Evolutionary conservation across 495 filamentous ascomycete species (phyloP).

Genomic region (Daldinia concentrica): DNA sequence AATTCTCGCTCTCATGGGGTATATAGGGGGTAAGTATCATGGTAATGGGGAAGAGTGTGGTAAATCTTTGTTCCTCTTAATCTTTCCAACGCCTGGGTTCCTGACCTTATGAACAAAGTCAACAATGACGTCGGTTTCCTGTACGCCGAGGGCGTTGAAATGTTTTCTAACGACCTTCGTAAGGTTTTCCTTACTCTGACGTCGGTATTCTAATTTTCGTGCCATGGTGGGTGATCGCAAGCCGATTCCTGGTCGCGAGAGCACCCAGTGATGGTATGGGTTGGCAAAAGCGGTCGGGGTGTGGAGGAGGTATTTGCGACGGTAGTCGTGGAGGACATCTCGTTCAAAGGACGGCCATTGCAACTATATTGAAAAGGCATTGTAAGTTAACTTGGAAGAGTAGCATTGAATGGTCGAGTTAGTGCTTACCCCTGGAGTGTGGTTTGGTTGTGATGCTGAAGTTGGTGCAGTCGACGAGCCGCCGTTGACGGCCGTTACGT

Average conservation of each 20-base stretch:
- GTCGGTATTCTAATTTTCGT: slow-evolving; percentile 64
- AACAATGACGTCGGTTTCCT: slow-evolving; percentile 88
- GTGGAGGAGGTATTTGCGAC: slow-evolving; percentile 76
- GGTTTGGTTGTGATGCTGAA: slow-evolving; percentile 33
- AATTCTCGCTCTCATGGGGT: slow-evolving; percentile 31
- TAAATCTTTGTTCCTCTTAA: slow-evolving; percentile 41
- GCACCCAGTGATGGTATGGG: slow-evolving; percentile 74
- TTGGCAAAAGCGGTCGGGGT: slow-evolving; percentile 75
- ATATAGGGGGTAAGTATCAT: slow-evolving; percentile 41
- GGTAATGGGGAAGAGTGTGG: slow-evolving; percentile 47
- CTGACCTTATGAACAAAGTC: slow-evolving; percentile 86
- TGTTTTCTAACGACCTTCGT: slow-evolving; percentile 86
- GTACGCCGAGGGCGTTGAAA: slow-evolving; percentile 85
- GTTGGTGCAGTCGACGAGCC: slow-evolving; percentile 36
- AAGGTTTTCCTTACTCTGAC: slow-evolving; percentile 80
- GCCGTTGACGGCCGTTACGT: slow-evolving; percentile 49
- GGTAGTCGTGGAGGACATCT: slow-evolving; percentile 80
- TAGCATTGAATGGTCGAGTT: background rate
- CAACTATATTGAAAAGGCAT: slow-evolving; percentile 60
- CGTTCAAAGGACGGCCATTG: slow-evolving; percentile 78
- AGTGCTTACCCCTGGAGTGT: slow-evolving; percentile 42
- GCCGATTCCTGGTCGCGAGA: slow-evolving; percentile 76
- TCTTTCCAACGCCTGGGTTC: slow-evolving; percentile 49
- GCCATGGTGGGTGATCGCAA: slow-evolving; percentile 78
- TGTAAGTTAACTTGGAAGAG: slow-evolving; percentile 36